A percentile compares a stretch with the other conserved stretches of the same genome.
phyloP scores from a whole-genome alignment of 2,329 filamentous ascomycete species.

The Acarospora socialis region DNA sequence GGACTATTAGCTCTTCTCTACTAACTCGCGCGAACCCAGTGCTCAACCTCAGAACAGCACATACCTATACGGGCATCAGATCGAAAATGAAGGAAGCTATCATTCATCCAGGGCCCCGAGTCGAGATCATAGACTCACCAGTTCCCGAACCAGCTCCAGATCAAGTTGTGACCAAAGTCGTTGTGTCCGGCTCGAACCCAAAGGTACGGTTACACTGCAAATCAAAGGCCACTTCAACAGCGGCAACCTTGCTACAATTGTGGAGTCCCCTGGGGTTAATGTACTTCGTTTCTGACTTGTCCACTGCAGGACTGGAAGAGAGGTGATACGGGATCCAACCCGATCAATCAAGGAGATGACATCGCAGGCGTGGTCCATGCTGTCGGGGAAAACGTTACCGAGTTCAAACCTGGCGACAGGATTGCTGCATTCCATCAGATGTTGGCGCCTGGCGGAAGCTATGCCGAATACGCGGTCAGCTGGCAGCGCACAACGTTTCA shows the following conservation, averaged over 20 bases:
- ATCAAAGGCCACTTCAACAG: background rate
- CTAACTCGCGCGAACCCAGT: too few species aligned
- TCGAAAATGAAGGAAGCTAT: conserved; percentile 30
- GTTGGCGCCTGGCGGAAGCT: conserved; percentile 35
- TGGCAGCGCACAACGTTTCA: conserved; percentile 41
- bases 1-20: background rate
- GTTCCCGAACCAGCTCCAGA: conserved; percentile 26
- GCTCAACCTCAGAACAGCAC: too few species aligned
- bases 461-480: conserved; percentile 42
- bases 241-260: conserved; percentile 10
- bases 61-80: background rate
- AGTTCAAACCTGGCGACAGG: conserved; percentile 41
- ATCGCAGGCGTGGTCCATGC: conserved; percentile 37
- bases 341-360: conserved; percentile 35
- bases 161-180: conserved; percentile 28
- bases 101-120: conserved; percentile 20
- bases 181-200: conserved; percentile 30
- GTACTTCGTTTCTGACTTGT: conserved; percentile 6
- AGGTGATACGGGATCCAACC: conserved; percentile 2
- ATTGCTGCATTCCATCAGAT: conserved; percentile 38
- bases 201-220: conserved; percentile 42
- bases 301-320: conserved; percentile 11
- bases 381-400: conserved; percentile 37
- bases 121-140: conserved; percentile 27
- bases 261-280: conserved; percentile 11